Percentiles rank a stretch among this genome's conserved stretches.
These are phyloP conservation scores for Boehmeria nivea DNA, from an alignment of 306 rosid genomes.

Conservation along the genomic window DNA sequence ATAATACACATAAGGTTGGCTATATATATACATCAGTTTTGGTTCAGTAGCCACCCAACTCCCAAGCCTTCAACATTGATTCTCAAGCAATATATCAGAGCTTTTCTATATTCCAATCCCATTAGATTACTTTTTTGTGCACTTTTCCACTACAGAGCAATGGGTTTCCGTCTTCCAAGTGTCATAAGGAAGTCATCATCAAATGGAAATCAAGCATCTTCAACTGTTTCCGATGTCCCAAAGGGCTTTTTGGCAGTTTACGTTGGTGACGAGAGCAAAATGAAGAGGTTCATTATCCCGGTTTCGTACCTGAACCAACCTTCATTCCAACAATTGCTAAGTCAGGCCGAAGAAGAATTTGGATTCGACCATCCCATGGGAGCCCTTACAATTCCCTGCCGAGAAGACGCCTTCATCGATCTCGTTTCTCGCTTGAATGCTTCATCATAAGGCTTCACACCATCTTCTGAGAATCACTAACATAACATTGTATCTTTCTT, in stretches of 20 bases:
- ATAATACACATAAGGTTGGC: no score
- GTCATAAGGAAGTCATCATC: neutral
- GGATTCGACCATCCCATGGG: slow-evolving; percentile 51
- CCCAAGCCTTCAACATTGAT: no score
- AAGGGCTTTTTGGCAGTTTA: slow-evolving; percentile 43
- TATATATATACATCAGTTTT: no score
- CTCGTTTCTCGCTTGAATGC: neutral
- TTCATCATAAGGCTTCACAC: neutral
- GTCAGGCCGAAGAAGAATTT: slow-evolving; percentile 39
- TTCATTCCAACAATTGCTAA: slow-evolving; percentile 31
- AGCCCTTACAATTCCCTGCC: slow-evolving; percentile 49
- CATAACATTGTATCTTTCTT: neutral
- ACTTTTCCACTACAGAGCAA: neutral
- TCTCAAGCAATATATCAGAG: no score
- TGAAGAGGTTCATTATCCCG: slow-evolving; percentile 39
- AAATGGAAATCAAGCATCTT: no score
- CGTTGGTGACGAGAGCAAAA: slow-evolving; percentile 30
- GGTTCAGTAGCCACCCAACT: no score
- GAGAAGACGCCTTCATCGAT: slow-evolving; percentile 19
- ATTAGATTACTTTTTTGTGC: no score
- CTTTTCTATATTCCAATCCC: no score
- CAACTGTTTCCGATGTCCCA: slow-evolving; percentile 17
- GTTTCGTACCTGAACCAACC: slow-evolving; percentile 36
- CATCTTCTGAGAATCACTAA: neutral
- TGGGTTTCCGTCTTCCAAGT: slow-evolving; percentile 1